Base-by-base conservation (phyloP, 495 filamentous ascomycete species). In the Aspergillus olivimuriae region DNA sequence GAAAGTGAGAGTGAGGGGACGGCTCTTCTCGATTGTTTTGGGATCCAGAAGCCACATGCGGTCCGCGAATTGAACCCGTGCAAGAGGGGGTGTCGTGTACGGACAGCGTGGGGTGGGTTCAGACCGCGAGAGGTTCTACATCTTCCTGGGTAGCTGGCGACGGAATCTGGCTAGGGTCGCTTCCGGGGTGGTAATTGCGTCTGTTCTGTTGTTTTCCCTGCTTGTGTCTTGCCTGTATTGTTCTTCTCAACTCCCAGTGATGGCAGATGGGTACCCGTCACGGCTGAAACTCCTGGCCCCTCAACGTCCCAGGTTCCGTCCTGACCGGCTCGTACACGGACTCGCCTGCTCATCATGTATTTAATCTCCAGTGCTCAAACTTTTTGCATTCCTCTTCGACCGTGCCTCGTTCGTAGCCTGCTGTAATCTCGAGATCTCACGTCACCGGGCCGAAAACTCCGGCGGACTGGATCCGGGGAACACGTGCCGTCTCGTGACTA, bases 101-200 rank as follows among this genome's bases (percentile, higher is more conserved):
- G 40, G 21, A 32, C 36, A 45, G 23, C 39, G 42, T n/a, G 28
- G n/a, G 24, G 38, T 47, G 33, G 24, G 23, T 21, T 11, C 45
- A 47, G 35, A 31, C 39, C 33, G 34, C 20, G 36, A 41, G 46
- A 31, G 28, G 41, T 22, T 28, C 5, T 32, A 41, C 47, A 31
- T 50, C 48, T 52, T 28, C 33, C 28, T 39, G 37, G 68, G 61
- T 70, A 50, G 30, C 41, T 69, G 69, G 68, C 66, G 69, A 70
- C 55, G 69, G 69, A 70, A 55, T 57, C 51, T 70, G 65, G 58
- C 45, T 70, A 72, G 69, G 69, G 68, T 69, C 68, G 69, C 69
- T 69, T 70, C 69, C 66, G 69, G 69, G 69, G 69, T 66, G 68
- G 69, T 73, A 55, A 56, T 11, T 66, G 56, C 63, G 66, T 70